phyloP scores from a whole-genome alignment of 441 rosid species.

The Gossypium trilobum region DNA sequence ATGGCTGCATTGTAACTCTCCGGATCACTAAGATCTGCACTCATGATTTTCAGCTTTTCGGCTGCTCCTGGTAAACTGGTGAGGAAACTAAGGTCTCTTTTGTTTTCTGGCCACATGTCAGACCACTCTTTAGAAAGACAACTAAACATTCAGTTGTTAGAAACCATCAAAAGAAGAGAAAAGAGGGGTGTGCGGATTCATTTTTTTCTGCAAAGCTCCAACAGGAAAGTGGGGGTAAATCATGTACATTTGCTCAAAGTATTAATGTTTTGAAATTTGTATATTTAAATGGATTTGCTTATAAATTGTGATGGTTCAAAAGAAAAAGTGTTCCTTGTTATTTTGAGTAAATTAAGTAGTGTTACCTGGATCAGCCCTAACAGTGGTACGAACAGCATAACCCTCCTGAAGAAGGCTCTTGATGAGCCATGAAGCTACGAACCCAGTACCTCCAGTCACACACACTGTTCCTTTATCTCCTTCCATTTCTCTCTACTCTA shows the following conservation, averaged over 20 bases:
- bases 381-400: slow-evolving; percentile 23
- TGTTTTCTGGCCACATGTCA: slow-evolving; percentile 22
- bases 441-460: slow-evolving; percentile 30
- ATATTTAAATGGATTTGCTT: no score
- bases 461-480: slow-evolving; percentile 25
- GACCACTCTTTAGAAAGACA: neutral
- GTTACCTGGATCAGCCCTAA: slow-evolving; percentile 13
- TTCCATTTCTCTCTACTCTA: slow-evolving; percentile 1
- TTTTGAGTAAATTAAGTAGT: neutral
- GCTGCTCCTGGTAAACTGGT: slow-evolving; percentile 28
- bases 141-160: no score
- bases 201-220: no score
- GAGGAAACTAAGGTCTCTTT: slow-evolving; percentile 33
- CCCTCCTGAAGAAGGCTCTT: slow-evolving; percentile 27
- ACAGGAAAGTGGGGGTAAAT: no score
- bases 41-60: slow-evolving; percentile 24
- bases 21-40: slow-evolving; percentile 29
- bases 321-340: no score
- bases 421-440: slow-evolving; percentile 27
- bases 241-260: no score
- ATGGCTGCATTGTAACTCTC: slow-evolving; percentile 29
- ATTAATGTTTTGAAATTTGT: no score
- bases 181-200: no score
- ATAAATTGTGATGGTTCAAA: no score
- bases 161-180: neutral